Percentiles rank a stretch among this genome's conserved stretches.
Conservation (phyloP, 208 protist genomes). For the Acanthamoeba polyphaga region DNA sequence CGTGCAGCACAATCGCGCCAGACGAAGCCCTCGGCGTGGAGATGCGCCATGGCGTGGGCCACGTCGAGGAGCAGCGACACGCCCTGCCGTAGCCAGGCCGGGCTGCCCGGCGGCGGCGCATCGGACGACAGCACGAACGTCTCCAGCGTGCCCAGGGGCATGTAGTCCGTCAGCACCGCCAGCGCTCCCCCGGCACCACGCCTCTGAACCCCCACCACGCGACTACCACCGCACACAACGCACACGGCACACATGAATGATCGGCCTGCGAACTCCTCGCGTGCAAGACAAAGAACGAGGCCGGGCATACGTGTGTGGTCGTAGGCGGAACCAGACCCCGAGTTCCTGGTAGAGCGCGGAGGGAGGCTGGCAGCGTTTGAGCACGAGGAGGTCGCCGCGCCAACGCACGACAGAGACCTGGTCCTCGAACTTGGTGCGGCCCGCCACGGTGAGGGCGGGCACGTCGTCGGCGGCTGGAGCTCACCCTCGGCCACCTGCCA, state of each 20-base stretch:
- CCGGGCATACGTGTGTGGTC: background rate
- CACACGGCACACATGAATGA: background rate
- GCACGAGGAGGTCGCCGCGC: slow-evolving; percentile 37
- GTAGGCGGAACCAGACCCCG: slow-evolving; percentile 27
- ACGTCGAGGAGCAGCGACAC: slow-evolving; percentile 19
- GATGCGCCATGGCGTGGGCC: slow-evolving; percentile 29
- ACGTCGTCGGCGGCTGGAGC: background rate
- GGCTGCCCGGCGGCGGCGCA: background rate
- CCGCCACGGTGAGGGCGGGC: background rate
- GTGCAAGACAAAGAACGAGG: background rate
- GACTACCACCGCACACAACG: background rate
- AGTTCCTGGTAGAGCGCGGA: background rate
- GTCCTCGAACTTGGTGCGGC: background rate
- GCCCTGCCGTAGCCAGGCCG: background rate
- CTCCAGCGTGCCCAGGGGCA: slow-evolving; percentile 49
- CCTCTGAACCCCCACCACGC: slow-evolving; percentile 5
- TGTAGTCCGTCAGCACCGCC: background rate
- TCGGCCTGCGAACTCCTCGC: too few species aligned
- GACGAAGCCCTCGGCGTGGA: slow-evolving; percentile 48
- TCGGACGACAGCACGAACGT: background rate
- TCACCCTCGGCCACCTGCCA: background rate
- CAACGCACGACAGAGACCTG: background rate
- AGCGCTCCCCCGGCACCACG: background rate
- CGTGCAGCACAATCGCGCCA: slow-evolving; percentile 50
- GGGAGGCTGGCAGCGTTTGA: background rate